These are phyloP conservation scores for Paracoccidioides lutzii DNA, from an alignment of 2,329 filamentous ascomycete species.

Conservation along the genomic window DNA sequence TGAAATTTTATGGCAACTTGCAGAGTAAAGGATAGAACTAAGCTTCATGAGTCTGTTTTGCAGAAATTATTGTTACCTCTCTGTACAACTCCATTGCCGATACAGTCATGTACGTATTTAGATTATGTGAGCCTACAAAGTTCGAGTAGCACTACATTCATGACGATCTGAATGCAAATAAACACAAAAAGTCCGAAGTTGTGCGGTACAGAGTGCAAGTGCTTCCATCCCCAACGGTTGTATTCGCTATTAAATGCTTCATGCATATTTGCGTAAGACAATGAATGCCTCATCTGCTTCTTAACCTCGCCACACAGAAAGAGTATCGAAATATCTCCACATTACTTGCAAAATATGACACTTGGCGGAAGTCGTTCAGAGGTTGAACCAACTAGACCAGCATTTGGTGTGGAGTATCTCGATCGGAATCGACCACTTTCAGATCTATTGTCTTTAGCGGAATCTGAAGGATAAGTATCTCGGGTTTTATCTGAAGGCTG, in stretches of 20 bases:
- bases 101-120: too few relatives aligned
- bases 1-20: too few relatives aligned
- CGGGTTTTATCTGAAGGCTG: too few relatives aligned
- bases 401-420: too few relatives aligned
- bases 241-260: not conserved
- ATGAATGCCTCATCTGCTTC: not conserved
- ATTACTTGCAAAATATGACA: too few relatives aligned
- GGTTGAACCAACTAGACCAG: too few relatives aligned
- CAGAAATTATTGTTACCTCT: not conserved
- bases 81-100: not conserved
- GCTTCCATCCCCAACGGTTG: not conserved
- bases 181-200: not conserved
- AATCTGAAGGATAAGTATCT: too few relatives aligned
- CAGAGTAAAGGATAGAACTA: too few relatives aligned
- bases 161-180: not conserved
- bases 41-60: not conserved
- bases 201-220: not conserved
- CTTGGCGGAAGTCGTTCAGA: too few relatives aligned
- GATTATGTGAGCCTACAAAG: not conserved
- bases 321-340: not conserved
- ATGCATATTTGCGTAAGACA: not conserved
- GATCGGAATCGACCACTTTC: too few relatives aligned
- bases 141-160: not conserved
- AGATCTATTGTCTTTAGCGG: too few relatives aligned
- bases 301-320: not conserved